These are phyloP conservation scores for Spiraea crenata DNA, from an alignment of 331 rosid species.

Conservation along the genomic window DNA sequence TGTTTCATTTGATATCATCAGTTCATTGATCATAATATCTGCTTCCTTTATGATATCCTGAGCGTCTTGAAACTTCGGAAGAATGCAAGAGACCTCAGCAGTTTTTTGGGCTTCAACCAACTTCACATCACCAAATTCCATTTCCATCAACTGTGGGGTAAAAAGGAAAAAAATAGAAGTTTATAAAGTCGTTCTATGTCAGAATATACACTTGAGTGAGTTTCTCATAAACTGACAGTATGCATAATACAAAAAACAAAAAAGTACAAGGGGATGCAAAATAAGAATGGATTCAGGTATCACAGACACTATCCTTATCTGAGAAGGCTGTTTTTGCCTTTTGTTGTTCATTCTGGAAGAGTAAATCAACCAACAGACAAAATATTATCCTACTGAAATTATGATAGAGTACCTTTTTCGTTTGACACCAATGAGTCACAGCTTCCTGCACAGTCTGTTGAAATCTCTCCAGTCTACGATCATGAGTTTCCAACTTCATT, in stretches of 20 bases:
- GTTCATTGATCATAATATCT: conserved; percentile 70
- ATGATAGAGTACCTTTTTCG: conserved; percentile 52
- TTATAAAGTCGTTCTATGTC: conserved; percentile 6
- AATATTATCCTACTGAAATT: neutral
- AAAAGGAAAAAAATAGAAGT: neutral
- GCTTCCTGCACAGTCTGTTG: conserved; percentile 59
- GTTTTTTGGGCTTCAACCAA: conserved; percentile 63
- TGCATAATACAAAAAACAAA: conserved; percentile 9
- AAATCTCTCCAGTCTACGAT: conserved; percentile 39
- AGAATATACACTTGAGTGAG: conserved; percentile 1
- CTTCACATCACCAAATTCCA: conserved; percentile 76
- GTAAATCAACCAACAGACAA: conserved; percentile 8
- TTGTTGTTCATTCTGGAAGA: neutral
- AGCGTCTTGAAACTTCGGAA: conserved; percentile 83
- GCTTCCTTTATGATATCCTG: conserved; percentile 79
- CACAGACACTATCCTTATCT: neutral
- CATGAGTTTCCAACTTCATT: conserved; percentile 53
- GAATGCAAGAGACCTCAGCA: conserved; percentile 67
- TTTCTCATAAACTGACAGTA: neutral
- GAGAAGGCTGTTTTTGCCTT: neutral
- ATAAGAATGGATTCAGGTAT: neutral
- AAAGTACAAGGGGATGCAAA: neutral
- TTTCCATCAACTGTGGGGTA: conserved; percentile 55
- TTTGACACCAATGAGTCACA: conserved; percentile 48
- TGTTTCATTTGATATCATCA: conserved; percentile 67